These are phyloP conservation scores for Hydrangea macrophylla DNA, from an alignment of 148 eudicot species.

Conservation along the genomic window DNA sequence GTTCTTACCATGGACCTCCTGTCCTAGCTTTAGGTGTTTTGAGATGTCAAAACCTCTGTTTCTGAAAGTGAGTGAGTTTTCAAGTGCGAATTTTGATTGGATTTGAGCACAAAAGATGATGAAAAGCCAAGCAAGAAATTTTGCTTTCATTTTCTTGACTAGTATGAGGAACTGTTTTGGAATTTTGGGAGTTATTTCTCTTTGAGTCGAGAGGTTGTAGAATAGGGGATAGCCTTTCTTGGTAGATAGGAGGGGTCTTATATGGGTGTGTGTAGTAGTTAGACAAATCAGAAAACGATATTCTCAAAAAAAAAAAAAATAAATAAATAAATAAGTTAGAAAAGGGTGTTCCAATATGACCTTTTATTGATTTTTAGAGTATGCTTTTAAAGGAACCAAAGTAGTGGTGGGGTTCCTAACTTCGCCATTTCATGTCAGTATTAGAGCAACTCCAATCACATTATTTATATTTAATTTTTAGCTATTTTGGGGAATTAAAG, in stretches of 20 bases:
- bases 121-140: conserved; percentile 10
- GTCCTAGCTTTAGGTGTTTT: background rate
- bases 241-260: background rate
- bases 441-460: no score
- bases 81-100: conserved; percentile 5
- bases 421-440: no score
- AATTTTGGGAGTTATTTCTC: background rate
- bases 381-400: no score
- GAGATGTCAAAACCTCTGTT: background rate
- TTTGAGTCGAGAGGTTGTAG: background rate
- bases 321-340: background rate
- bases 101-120: conserved; percentile 13
- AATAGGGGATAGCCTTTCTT: background rate
- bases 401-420: no score
- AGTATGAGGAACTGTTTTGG: background rate
- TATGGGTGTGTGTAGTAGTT: background rate
- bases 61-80: background rate
- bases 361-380: no score
- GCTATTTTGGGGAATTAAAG: no score
- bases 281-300: background rate
- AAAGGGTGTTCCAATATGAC: no score
- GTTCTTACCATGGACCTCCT: conserved; percentile 4
- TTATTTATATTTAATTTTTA: no score
- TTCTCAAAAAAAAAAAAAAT: no score
- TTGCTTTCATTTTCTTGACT: background rate